Evolutionary conservation across 176 grass and related monocot genomes (phyloP), one percentile per base, ranked within the genome.

Genomic region (Carex scoparia): DNA sequence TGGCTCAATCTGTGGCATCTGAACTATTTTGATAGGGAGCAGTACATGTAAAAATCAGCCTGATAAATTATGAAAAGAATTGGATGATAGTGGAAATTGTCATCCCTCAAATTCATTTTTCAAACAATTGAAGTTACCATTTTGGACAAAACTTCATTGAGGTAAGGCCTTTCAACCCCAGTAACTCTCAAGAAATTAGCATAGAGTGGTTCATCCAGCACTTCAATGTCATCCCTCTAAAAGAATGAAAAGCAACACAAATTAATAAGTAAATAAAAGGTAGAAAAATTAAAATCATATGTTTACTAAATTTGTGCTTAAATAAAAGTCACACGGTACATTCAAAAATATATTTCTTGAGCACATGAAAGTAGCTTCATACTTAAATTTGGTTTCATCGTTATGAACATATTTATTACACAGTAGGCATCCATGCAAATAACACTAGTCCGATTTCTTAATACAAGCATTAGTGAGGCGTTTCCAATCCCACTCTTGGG

Each of bases 131-230:
- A 33, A 3, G 44, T 89, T 87, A 98, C 95, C 93, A 93, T 90
- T 86, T 90, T 94, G 6, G 91, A 90, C 18, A 98, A 86, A 27
- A 98, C 78, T 71, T 95, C 89, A 38, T 92, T 65, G 1, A 85
- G 95, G 66, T 98, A 98, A 44, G 95, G 93, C 83, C 95, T 90
- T 68, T 95, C 86, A 38, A 92, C 53, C 7, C 88, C 91, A 4
- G 93, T 93, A 77, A 84, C 69, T 3, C 46, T 88, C 84, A 98
- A 85, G 85, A 93, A 93, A 63, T 98, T 95, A 3, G 91, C 93
- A 81, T 98, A 98, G 76, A 98, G 91, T 38, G 95, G 95, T 85
- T 98, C 95, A 85, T 98, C 95, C 13, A 98, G 85, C 80, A 98
- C 93, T 63, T 95, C 93, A 79, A 85, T 95, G 71, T 95, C 93